These are phyloP conservation scores for Paracoccidioides lutzii DNA, from an alignment of 2,329 filamentous ascomycete species.

Conservation along the genomic window DNA sequence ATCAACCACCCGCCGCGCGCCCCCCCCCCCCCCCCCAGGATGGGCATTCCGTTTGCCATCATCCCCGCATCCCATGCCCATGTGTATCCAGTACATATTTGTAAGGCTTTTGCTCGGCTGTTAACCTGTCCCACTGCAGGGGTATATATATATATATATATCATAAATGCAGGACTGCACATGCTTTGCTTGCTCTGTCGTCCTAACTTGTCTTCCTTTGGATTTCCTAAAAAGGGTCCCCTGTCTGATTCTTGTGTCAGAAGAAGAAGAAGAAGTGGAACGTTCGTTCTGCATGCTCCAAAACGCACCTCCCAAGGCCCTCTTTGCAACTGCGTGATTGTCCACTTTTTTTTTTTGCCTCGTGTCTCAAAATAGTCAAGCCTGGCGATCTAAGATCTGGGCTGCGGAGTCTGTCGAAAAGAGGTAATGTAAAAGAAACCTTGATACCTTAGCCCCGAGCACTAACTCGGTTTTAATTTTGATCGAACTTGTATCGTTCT, in stretches of 20 bases:
- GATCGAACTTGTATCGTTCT: conserved; percentile 1
- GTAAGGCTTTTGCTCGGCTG: conserved; percentile 1
- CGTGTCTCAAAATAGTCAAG: conserved; percentile 10
- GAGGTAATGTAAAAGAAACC: neutral
- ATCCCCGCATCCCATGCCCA: neutral
- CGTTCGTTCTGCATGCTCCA: neutral
- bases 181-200: neutral
- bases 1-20: neutral
- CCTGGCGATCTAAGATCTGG: conserved; percentile 17
- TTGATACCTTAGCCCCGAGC: neutral
- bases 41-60: neutral
- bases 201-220: neutral
- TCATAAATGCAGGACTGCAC: neutral
- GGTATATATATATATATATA: too few relatives aligned
- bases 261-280: neutral
- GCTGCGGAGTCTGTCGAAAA: conserved; percentile 1
- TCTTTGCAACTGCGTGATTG: neutral
- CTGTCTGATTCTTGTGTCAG: conserved; percentile 1
- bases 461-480: neutral
- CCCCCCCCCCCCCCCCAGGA: neutral
- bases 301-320: neutral
- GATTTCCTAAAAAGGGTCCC: neutral
- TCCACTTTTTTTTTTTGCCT: conserved; percentile 6
- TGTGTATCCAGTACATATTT: neutral
- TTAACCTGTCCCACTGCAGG: neutral